Evolutionary conservation across 306 rosid species (phyloP).

Genomic region (Prunus padus): DNA sequence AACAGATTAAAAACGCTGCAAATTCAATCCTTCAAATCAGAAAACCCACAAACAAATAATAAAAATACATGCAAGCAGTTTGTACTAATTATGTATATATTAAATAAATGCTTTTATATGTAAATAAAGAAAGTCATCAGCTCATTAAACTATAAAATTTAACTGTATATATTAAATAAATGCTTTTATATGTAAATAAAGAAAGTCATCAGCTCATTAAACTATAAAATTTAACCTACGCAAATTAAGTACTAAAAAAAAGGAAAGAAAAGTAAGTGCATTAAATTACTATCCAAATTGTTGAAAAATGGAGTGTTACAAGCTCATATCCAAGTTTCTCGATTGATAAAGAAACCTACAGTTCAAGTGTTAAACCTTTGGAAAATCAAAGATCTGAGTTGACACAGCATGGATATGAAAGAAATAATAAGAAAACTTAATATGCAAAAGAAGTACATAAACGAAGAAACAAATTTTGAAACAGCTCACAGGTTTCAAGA

Average conservation of each 20-base stretch:
- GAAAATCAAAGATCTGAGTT: background rate
- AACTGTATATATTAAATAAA: too few relatives aligned
- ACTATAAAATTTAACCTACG: too few relatives aligned
- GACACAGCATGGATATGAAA: background rate
- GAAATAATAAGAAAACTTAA: background rate
- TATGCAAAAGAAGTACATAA: conserved; percentile 15
- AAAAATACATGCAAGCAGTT: background rate
- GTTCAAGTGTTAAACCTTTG: background rate
- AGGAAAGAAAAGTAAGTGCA: background rate
- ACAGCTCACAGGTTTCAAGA: conserved; percentile 20
- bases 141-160: background rate
- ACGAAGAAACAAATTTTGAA: conserved; percentile 21
- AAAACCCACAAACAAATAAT: background rate
- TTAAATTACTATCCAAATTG: background rate
- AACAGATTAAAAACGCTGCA: background rate
- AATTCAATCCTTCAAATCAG: background rate
- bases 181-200: too few relatives aligned
- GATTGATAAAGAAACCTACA: background rate
- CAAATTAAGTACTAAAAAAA: background rate
- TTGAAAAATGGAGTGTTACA: background rate
- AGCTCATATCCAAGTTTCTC: background rate
- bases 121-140: background rate
- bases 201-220: too few relatives aligned
- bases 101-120: background rate
- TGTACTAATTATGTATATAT: background rate